A percentile compares a stretch with the other conserved stretches of the same genome.
Evolutionary conservation across 2,329 filamentous ascomycete genomes (phyloP).

Genomic region (Paraconiothyrium sp.): DNA sequence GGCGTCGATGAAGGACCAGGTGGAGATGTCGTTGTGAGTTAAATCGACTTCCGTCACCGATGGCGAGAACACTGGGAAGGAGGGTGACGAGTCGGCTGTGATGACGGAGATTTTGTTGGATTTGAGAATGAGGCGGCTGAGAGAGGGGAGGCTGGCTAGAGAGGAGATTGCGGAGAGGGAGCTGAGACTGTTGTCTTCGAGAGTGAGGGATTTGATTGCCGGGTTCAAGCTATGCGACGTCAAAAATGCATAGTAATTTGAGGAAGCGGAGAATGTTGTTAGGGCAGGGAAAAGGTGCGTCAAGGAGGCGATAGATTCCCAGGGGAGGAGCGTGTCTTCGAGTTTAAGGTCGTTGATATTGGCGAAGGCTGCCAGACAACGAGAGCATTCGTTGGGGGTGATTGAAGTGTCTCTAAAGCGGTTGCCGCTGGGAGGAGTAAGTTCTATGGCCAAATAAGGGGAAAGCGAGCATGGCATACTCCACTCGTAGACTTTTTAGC

Average conservation of each 20-base stretch:
- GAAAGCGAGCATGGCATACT: conserved; percentile 61
- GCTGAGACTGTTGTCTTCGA: conserved; percentile 77
- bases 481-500: conserved; percentile 73
- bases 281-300: conserved; percentile 66
- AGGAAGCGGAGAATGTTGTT: conserved; percentile 57
- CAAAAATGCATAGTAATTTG: conserved; percentile 50
- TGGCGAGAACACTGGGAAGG: conserved; percentile 35
- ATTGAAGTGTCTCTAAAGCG: conserved; percentile 62
- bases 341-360: conserved; percentile 58
- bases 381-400: conserved; percentile 32
- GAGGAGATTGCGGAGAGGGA: conserved; percentile 66
- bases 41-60: conserved; percentile 55
- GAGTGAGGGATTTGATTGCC: conserved; percentile 69
- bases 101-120: conserved; percentile 72
- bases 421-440: conserved; percentile 69
- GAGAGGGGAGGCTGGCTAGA: conserved; percentile 66
- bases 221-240: conserved; percentile 52
- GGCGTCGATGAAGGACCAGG: conserved; percentile 78
- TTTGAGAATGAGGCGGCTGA: conserved; percentile 70
- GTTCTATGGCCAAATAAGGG: conserved; percentile 5
- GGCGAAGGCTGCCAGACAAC: conserved; percentile 40
- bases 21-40: conserved; percentile 57
- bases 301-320: conserved; percentile 49
- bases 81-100: conserved; percentile 23
- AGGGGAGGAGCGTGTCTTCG: conserved; percentile 57